Evolutionary conservation across 192 early-diverging fungal species (phyloP).

Genomic region (Entophlyctis luteolus): DNA sequence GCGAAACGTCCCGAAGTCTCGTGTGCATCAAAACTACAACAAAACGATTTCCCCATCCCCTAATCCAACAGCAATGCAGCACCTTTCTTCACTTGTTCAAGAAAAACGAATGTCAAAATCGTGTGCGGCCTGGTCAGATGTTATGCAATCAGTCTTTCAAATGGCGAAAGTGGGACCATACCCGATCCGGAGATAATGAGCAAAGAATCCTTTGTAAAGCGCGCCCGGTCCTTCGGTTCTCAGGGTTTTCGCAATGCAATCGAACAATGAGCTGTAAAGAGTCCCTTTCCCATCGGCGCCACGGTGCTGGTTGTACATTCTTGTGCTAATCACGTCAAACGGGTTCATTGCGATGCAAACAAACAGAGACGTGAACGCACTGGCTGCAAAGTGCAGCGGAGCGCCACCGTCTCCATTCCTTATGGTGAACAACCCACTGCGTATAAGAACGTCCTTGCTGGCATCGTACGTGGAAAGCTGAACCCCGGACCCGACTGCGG

Average conservation of each 20-base stretch:
- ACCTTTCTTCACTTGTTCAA: conserved; percentile 36
- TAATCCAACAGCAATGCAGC: conserved; percentile 13
- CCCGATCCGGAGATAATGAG: conserved; percentile 90
- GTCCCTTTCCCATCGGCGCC: conserved; percentile 60
- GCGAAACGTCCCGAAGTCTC: not conserved
- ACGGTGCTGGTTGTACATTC: conserved; percentile 89
- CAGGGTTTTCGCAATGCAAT: conserved; percentile 85
- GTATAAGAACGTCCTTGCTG: conserved; percentile 62
- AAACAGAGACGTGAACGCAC: conserved; percentile 77
- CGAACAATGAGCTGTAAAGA: conserved; percentile 74
- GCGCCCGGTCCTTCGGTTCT: conserved; percentile 73
- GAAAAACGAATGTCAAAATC: conserved; percentile 86
- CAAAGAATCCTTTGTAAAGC: conserved; percentile 88
- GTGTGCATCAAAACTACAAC: too few relatives aligned
- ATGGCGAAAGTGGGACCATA: conserved; percentile 29
- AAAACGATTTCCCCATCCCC: not conserved
- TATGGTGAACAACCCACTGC: conserved; percentile 49
- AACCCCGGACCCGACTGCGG: conserved; percentile 78
- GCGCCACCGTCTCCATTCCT: conserved; percentile 52
- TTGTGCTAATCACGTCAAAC: conserved; percentile 90
- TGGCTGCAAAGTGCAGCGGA: conserved; percentile 68
- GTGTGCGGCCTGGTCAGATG: conserved; percentile 69
- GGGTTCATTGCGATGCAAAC: conserved; percentile 92
- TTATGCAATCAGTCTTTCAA: not conserved
- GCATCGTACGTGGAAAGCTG: conserved; percentile 89